Conservation (phyloP, 2,329 filamentous ascomycete genomes). For the Diplodia seriata region DNA sequence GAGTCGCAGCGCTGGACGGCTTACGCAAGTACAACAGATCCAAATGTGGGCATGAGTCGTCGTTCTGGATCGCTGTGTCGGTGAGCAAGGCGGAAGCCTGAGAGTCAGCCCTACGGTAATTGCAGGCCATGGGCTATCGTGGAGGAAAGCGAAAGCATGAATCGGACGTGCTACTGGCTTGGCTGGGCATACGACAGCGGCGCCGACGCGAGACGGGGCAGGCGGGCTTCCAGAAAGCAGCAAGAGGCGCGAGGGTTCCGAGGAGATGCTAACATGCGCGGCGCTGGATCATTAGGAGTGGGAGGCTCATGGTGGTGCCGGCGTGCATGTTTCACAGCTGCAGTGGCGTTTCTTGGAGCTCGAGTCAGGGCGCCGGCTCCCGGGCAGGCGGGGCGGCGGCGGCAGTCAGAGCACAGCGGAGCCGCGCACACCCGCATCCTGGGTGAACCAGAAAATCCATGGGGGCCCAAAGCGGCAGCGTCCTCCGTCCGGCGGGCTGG, state of each 20-base stretch:
- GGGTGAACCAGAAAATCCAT: conserved; percentile 28
- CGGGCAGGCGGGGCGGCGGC: conserved; percentile 23
- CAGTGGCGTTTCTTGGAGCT: background rate
- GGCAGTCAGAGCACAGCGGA: conserved; percentile 23
- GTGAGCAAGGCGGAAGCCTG: background rate
- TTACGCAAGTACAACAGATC: conserved; percentile 7
- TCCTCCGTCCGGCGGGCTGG: conserved; percentile 20
- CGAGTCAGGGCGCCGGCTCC: conserved; percentile 26
- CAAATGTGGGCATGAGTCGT: background rate
- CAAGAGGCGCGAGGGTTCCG: background rate
- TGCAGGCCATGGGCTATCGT: conserved; percentile 8
- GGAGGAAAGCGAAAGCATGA: background rate
- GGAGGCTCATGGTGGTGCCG: background rate
- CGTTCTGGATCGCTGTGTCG: background rate
- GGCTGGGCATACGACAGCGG: conserved; percentile 14
- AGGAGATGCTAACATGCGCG: no score
- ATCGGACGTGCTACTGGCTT: background rate
- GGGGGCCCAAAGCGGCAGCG: conserved; percentile 20
- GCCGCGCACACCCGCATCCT: conserved; percentile 21
- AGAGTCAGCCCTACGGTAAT: conserved; percentile 23
- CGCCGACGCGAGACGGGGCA: background rate
- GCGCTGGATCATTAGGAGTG: background rate
- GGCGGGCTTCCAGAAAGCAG: background rate
- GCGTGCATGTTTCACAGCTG: conserved; percentile 5
- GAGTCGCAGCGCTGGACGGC: background rate